Conservation (phyloP, 2,329 filamentous ascomycete species). For the Fusarium denticulatum region DNA sequence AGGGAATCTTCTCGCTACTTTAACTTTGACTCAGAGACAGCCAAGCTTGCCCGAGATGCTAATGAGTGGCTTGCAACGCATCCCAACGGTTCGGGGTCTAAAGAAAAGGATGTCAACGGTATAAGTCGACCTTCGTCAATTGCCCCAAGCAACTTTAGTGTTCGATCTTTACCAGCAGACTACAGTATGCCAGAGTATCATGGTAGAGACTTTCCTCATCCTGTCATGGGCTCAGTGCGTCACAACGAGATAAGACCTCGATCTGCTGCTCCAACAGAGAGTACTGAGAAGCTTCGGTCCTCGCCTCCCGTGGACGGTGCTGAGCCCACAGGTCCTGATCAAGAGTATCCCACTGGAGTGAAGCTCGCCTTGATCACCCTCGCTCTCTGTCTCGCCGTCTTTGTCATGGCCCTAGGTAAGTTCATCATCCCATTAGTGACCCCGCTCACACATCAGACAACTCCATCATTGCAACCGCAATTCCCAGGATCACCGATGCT, state of each 20-base stretch:
- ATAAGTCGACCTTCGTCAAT: slow-evolving; percentile 37
- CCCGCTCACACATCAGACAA: slow-evolving; percentile 44
- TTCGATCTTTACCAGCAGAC: slow-evolving; percentile 32
- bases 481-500: slow-evolving; percentile 55
- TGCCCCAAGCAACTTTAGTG: slow-evolving; percentile 36
- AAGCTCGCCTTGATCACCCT: slow-evolving; percentile 50
- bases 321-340: neutral
- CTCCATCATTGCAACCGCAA: slow-evolving; percentile 56
- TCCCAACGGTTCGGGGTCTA: slow-evolving; percentile 14
- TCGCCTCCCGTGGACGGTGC: neutral
- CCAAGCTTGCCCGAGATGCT: slow-evolving; percentile 33
- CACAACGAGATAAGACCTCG: slow-evolving; percentile 35
- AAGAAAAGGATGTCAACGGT: slow-evolving; percentile 35
- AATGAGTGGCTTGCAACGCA: slow-evolving; percentile 39
- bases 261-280: slow-evolving; percentile 35
- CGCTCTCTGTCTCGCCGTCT: slow-evolving; percentile 52
- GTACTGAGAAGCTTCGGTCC: slow-evolving; percentile 44
- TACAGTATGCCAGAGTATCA: slow-evolving; percentile 22
- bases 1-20: slow-evolving; percentile 41
- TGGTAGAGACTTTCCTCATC: slow-evolving; percentile 29
- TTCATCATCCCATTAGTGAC: neutral
- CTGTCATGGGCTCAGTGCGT: slow-evolving; percentile 38
- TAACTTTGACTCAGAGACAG: slow-evolving; percentile 37
- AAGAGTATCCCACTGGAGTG: slow-evolving; percentile 39
- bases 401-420: slow-evolving; percentile 54